Base-by-base conservation (phyloP, 2,329 filamentous ascomycete genomes). In the Curvularia lunata region DNA sequence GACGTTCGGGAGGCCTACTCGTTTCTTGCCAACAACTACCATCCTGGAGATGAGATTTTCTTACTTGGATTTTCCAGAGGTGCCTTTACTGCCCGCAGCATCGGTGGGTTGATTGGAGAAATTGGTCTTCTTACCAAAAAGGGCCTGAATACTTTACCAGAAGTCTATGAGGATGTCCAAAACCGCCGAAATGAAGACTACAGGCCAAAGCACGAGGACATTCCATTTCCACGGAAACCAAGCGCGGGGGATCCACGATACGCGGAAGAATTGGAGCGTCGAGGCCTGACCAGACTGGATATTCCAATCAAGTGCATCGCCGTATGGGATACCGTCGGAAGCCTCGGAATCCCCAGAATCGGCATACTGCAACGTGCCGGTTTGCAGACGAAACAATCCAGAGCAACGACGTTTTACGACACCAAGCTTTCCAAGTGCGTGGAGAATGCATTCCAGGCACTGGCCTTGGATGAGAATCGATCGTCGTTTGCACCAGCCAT, bases 361-460 rank as follows among this genome's bases (percentile, higher is more conserved):
- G 78, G 79, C 6, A 67, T 71, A 48, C 65, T 79, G 5, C 75
- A 73, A 13, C 69, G 69, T 28, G 65, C 76, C 2, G 73, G 76
- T 0, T 53, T 79, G 12, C 77, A 79, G 48, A 66, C 57, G 46
- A 63, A 65, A 16, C 71, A 78, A 47, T 73, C 71, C 25, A 70
- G 68, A 38, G 75, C 77, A n/a, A 77, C 80, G 42, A 60, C 71
- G 1, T 83, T 83, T 63, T 80, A 82, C 67, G 81, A 84, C 64
- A 84, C 82, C 0, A 77, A 78, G 18, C 67, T 77, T 13, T 67
- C 64, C 27, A 61, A 77, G 48, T 76, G 67, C n/a, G 73, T 85
- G 4, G 79, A 83, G 38, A 80, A 85, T 57, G 84, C 83, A 1
- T 85, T 85, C 59, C 84, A 86, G 43, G 84, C 83, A 0, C 72